Evolutionary conservation across 2,329 filamentous ascomycete species (phyloP).

Genomic region (Dothiorella sarmentorum): DNA sequence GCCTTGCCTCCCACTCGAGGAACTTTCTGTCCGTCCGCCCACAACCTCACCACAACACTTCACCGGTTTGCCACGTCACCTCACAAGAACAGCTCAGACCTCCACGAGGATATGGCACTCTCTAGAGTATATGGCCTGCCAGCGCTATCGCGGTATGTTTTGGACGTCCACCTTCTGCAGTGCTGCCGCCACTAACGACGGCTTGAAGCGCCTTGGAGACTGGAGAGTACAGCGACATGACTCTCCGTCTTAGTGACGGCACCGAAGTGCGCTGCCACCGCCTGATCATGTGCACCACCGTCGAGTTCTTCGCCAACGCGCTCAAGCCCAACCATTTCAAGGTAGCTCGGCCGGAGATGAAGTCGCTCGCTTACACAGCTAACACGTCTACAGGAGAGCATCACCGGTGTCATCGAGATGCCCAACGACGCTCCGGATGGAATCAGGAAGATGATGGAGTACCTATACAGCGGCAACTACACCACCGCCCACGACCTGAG

Average conservation of each 20-base stretch:
- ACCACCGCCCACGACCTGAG: neutral
- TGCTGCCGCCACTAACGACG: too few relatives aligned
- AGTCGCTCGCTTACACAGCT: too few relatives aligned
- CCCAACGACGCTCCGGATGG: slow-evolving; percentile 65
- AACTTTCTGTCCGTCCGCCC: too few relatives aligned
- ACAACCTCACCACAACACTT: too few relatives aligned
- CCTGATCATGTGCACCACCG: neutral
- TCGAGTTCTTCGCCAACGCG: neutral
- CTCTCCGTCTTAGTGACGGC: neutral
- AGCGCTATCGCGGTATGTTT: too few relatives aligned
- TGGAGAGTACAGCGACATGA: neutral
- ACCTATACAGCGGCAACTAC: slow-evolving; percentile 81
- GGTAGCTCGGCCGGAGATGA: too few relatives aligned
- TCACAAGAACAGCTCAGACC: too few relatives aligned
- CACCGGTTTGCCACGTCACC: too few relatives aligned
- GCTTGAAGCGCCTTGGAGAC: neutral
- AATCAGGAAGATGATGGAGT: slow-evolving; percentile 76
- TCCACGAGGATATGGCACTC: too few relatives aligned
- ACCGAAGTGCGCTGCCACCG: neutral
- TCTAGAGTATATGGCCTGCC: too few relatives aligned
- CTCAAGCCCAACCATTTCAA: neutral
- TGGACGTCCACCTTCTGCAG: too few relatives aligned
- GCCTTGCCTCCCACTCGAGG: too few relatives aligned
- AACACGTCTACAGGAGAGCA: neutral
- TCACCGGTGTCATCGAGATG: slow-evolving; percentile 57